Evolutionary conservation across 2,329 filamentous ascomycete genomes (phyloP).

Genomic region (Aurifilum marmelostoma): DNA sequence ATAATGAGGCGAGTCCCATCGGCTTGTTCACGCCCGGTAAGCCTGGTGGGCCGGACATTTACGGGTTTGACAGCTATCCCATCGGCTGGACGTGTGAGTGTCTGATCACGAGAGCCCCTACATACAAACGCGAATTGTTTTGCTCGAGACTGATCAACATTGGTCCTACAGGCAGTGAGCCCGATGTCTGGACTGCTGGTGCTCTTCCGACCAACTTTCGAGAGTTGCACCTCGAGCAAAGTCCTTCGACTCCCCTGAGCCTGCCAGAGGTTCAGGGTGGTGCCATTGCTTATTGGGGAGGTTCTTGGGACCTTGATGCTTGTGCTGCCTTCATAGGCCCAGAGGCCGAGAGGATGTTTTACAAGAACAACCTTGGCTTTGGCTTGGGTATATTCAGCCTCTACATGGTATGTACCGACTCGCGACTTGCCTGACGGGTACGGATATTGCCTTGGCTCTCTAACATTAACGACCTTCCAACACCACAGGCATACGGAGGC

Average conservation of each 20-base stretch:
- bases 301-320: slow-evolving; percentile 63
- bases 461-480: background rate
- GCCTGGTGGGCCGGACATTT: slow-evolving; percentile 62
- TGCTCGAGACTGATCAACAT: slow-evolving; percentile 7
- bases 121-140: too few relatives aligned
- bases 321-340: slow-evolving; percentile 69
- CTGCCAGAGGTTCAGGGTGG: slow-evolving; percentile 67
- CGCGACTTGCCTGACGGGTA: background rate
- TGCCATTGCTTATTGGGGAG: slow-evolving; percentile 75
- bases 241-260: slow-evolving; percentile 67
- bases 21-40: slow-evolving; percentile 69
- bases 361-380: slow-evolving; percentile 73
- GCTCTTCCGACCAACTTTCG: slow-evolving; percentile 60
- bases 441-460: background rate
- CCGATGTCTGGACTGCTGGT: slow-evolving; percentile 61
- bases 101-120: too few relatives aligned
- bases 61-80: slow-evolving; percentile 69
- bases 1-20: slow-evolving; percentile 67
- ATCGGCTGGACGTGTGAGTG: slow-evolving; percentile 57
- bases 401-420: slow-evolving; percentile 64
- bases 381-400: slow-evolving; percentile 70
- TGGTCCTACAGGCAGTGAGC: slow-evolving; percentile 36
- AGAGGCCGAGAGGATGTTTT: slow-evolving; percentile 79
- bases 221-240: slow-evolving; percentile 58
- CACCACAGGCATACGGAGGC: slow-evolving; percentile 65